Evolutionary conservation across 805 yeast species (phyloP).

Genomic region (Nakazawaea peltata): DNA sequence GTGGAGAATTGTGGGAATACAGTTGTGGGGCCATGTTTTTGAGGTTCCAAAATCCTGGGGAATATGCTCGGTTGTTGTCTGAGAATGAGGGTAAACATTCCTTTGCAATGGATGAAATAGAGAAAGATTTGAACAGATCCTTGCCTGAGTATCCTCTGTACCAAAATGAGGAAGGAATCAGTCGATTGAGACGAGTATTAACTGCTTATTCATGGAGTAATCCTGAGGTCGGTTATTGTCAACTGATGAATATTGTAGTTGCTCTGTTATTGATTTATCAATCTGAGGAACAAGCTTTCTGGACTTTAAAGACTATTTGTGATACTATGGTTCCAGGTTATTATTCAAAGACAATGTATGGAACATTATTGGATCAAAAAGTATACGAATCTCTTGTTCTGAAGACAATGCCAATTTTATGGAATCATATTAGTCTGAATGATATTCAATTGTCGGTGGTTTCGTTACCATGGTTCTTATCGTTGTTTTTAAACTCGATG

Average conservation of each 20-base stretch:
- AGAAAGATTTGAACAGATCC: conserved; percentile 90
- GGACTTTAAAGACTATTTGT: conserved; percentile 79
- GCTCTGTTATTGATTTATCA: conserved; percentile 75
- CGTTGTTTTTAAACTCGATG: conserved; percentile 86
- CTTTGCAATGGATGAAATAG: conserved; percentile 91
- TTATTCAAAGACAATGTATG: conserved; percentile 96
- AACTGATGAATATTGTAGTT: conserved; percentile 93
- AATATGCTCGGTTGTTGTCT: conserved; percentile 49
- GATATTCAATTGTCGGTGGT: conserved; percentile 93
- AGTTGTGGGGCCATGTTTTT: conserved; percentile 79
- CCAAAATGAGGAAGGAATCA: conserved; percentile 80
- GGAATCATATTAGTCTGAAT: conserved; percentile 69
- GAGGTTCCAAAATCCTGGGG: conserved; percentile 53
- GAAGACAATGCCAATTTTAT: conserved; percentile 80
- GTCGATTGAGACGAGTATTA: conserved; percentile 74
- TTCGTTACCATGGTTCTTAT: conserved; percentile 93
- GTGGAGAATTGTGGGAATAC: conserved; percentile 97
- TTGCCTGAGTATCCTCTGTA: conserved; percentile 95
- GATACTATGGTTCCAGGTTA: conserved; percentile 89
- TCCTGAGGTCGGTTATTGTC: conserved; percentile 97
- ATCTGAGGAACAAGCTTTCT: conserved; percentile 96
- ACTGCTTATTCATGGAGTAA: conserved; percentile 96
- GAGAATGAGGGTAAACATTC: conserved; percentile 60
- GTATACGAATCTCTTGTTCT: conserved; percentile 89
- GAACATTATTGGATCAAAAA: conserved; percentile 86